Base-by-base conservation (phyloP, 2,329 filamentous ascomycete genomes). In the Pyrenophora teres region DNA sequence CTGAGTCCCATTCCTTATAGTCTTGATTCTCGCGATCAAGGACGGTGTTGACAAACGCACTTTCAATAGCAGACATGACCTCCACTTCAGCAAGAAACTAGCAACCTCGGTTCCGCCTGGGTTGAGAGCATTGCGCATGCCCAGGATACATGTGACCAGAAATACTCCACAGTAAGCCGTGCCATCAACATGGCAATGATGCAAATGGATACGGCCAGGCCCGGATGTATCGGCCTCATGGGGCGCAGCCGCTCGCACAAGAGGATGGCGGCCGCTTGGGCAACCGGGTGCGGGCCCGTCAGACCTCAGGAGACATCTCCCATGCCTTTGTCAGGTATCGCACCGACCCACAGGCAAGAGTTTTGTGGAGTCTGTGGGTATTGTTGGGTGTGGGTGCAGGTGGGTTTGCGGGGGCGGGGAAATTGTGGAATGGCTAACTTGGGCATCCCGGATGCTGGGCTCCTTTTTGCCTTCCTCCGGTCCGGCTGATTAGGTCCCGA, bases 321-420 rank as follows among this genome's bases (percentile, higher is more conserved):
- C 21, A 25, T 3, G 9, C 35, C 6, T 37, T 21, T 21, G 12
- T 10, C 18, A n/a, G 33, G 45, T 23, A 45, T 47, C 47, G 39
- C 36, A 45, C 40, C 42, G 36, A n/a, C 13, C 31, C 27, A 41
- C 46, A 27, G 18, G 21, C 13, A 33, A 46, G 18, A 23, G 18
- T 40, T 47, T 15, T 31, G 45, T 35, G 44, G 32, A 54, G 52
- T 40, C 16, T 19, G 32, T 40, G 40, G 45, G 54, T 57, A 57
- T 49, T 12, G 18, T 18, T n/a, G n/a, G n/a, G n/a, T n/a, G n/a
- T 30, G 25, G 42, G 10, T 31, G 23, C 30, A 35, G 37, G 42
- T 51, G 33, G 32, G 23, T 60, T 59, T 59, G 58, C 53, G 60
- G 59, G 57, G 59, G 85, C 35, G 80, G 82, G 56, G 84, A 44